Percentiles rank a stretch among this genome's conserved stretches.
Evolutionary conservation across 1,284 basidiomycete species (phyloP).

Genomic region (Leucoagaricus sp.): DNA sequence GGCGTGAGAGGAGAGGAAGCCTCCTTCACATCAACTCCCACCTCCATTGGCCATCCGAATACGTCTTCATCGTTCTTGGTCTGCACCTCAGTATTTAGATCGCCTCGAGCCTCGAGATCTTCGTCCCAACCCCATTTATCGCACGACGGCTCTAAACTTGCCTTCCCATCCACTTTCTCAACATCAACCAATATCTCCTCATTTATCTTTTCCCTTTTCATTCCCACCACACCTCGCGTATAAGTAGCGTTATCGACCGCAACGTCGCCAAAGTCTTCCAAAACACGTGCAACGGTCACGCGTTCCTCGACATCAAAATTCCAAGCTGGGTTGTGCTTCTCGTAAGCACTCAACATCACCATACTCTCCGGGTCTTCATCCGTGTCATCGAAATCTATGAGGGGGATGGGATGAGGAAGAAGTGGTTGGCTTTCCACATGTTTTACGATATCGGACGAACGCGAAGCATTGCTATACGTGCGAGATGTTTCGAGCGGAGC

Average conservation of each 20-base stretch:
- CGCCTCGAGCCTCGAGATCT: conserved; percentile 1
- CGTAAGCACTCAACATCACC: background rate
- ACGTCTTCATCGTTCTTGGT: background rate
- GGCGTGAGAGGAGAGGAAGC: background rate
- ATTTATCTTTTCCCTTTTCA: background rate
- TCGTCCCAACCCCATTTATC: conserved; percentile 9
- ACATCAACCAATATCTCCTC: conserved; percentile 1
- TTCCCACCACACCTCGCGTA: background rate
- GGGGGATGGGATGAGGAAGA: conserved; percentile 6
- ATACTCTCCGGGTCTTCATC: background rate
- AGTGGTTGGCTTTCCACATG: background rate
- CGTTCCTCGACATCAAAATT: conserved; percentile 2
- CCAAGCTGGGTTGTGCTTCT: conserved; percentile 4
- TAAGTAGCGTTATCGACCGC: background rate
- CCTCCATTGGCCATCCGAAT: background rate
- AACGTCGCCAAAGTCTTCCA: background rate
- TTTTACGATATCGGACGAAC: conserved; percentile 12
- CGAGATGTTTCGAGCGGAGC: background rate
- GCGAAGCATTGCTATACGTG: conserved; percentile 2
- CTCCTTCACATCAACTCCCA: background rate
- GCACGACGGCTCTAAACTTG: background rate
- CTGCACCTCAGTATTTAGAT: background rate
- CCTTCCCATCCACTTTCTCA: background rate
- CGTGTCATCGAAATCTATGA: conserved; percentile 7
- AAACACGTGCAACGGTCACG: background rate